Percentiles rank a stretch among this genome's conserved stretches.
phyloP scores from a whole-genome alignment of 768 basidiomycete species.

The Boletus subparvulus region DNA sequence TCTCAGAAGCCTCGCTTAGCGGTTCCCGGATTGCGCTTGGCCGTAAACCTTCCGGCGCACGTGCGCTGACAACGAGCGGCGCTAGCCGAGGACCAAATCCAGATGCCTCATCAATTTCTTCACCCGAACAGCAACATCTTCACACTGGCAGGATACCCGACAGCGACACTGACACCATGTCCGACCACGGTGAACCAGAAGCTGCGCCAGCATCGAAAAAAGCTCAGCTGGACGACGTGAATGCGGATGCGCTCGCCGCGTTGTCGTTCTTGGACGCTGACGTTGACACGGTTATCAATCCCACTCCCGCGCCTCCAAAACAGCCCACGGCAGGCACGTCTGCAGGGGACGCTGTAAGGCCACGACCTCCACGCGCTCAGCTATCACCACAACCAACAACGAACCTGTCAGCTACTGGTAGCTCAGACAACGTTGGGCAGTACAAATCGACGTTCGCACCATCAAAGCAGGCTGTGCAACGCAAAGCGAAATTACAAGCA shows the following conservation, averaged over 20 bases:
- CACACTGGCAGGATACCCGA: constrained; percentile 20
- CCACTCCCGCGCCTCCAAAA: constrained; percentile 20
- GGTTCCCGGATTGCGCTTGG: constrained; percentile 40
- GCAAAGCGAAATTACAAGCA: constrained; percentile 81
- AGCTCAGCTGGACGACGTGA: constrained; percentile 44
- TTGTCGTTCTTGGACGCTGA: constrained; percentile 67
- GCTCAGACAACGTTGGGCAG: constrained; percentile 36
- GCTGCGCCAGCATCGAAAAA: constrained; percentile 10
- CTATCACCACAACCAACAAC: constrained; percentile 39
- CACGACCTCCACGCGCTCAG: constrained; percentile 28
- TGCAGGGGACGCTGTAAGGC: constrained; percentile 2
- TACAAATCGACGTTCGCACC: constrained; percentile 88
- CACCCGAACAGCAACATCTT: constrained; percentile 34
- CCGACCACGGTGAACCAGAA: constrained; percentile 18
- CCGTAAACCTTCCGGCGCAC: constrained; percentile 83
- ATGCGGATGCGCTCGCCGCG: constrained; percentile 76
- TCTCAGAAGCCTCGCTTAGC: constrained; percentile 38
- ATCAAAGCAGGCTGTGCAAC: constrained; percentile 78
- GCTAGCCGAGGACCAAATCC: constrained; percentile 39
- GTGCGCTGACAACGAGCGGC: constrained; percentile 48
- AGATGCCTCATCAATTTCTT: constrained; percentile 38
- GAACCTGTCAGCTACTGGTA: constrained; percentile 15
- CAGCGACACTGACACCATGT: constrained; percentile 37
- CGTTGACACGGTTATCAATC: constrained; percentile 26
- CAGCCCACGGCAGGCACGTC: constrained; percentile 5